Evolutionary conservation across 139 green algal species (phyloP).

Genomic region (Chlamydomonas incerta): DNA sequence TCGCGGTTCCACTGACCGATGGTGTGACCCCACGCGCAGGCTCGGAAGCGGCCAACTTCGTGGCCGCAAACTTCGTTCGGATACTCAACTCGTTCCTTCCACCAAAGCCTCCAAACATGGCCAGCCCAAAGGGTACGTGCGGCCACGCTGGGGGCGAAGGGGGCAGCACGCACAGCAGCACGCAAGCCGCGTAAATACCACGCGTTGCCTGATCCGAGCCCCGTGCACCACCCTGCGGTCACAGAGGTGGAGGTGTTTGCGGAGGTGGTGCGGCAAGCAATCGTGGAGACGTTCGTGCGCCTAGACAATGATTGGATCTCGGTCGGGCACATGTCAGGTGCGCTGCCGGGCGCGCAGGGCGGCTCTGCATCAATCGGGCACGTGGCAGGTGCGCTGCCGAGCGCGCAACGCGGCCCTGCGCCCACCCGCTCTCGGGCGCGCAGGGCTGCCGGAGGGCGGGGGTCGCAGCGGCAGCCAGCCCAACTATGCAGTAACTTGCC

Average conservation of each 20-base stretch:
- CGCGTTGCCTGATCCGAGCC: too few species aligned
- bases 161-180: too few species aligned
- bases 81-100: constrained; percentile 25
- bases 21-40: neutral
- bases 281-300: constrained; percentile 41
- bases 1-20: too few species aligned
- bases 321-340: constrained; percentile 46
- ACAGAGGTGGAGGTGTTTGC: constrained; percentile 44
- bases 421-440: too few species aligned
- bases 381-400: constrained; percentile 49
- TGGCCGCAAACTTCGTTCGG: constrained; percentile 31
- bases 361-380: constrained; percentile 7
- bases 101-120: constrained; percentile 7
- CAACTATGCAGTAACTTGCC: too few species aligned
- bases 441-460: too few species aligned
- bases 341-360: too few species aligned
- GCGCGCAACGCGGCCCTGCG: too few species aligned
- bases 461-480: too few species aligned
- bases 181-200: too few species aligned
- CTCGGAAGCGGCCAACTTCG: constrained; percentile 50
- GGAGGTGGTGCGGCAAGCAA: constrained; percentile 10
- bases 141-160: too few species aligned
- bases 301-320: constrained; percentile 57
- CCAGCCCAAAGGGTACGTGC: constrained; percentile 6
- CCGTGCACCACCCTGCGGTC: too few species aligned